These are phyloP conservation scores for Boletus eberwhitei DNA, from an alignment of 768 basidiomycete species.

Conservation along the genomic window DNA sequence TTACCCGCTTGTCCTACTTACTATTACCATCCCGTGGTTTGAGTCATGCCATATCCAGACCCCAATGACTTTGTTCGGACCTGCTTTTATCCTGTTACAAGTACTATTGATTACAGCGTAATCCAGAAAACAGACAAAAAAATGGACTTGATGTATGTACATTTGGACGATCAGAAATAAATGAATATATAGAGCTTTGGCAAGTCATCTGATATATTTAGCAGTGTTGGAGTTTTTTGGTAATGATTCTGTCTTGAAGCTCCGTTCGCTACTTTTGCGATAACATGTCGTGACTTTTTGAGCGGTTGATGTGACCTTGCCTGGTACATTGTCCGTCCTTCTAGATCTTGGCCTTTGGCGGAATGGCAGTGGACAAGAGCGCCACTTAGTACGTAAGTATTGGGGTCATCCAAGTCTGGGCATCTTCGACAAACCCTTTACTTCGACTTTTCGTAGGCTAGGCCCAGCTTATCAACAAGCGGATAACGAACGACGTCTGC, in stretches of 20 bases:
- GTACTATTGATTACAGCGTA: constrained; percentile 10
- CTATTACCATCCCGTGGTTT: background rate
- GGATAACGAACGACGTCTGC: background rate
- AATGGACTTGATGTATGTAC: constrained; percentile 86
- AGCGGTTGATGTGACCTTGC: background rate
- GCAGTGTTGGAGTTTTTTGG: background rate
- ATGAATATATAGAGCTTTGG: background rate
- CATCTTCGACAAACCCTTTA: background rate
- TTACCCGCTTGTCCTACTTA: constrained; percentile 7
- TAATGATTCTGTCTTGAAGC: no score
- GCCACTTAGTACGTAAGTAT: constrained; percentile 12
- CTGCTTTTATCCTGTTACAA: constrained; percentile 6
- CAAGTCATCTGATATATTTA: background rate
- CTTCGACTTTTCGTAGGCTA: background rate
- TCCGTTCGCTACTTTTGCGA: background rate
- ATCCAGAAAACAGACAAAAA: constrained; percentile 64
- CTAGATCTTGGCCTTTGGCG: constrained; percentile 1
- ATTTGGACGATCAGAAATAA: constrained; percentile 5
- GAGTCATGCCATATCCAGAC: background rate
- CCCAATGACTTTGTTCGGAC: constrained; percentile 8
- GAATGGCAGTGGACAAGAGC: background rate
- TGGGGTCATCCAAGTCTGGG: background rate
- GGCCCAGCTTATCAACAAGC: background rate
- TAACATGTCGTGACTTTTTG: background rate
- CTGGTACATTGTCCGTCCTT: background rate